Conservation (phyloP, 106 monocot genomes). For the Dendrobium chrysotoxum region DNA sequence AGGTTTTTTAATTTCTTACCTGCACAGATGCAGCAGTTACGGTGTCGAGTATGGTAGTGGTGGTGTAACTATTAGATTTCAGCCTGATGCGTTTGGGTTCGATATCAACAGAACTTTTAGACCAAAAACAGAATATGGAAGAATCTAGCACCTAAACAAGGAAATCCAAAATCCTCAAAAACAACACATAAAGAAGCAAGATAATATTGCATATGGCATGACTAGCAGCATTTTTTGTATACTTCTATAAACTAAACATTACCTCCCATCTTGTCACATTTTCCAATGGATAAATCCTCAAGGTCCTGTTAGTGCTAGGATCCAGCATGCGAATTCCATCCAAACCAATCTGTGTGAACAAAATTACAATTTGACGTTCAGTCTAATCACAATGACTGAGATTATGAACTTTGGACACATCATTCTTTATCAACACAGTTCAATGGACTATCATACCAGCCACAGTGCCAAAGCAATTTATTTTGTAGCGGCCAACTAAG, state of each 20-base stretch:
- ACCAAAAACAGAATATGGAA: slow-evolving; percentile 83
- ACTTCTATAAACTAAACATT: slow-evolving; percentile 19
- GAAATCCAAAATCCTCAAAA: neutral
- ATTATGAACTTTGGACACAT: neutral
- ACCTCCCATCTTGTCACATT: slow-evolving; percentile 78
- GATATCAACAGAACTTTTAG: slow-evolving; percentile 83
- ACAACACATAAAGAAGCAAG: neutral
- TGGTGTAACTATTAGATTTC: slow-evolving; percentile 90
- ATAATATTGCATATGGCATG: neutral
- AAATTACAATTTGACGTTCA: neutral
- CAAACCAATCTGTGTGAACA: slow-evolving; percentile 61
- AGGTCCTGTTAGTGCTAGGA: slow-evolving; percentile 54
- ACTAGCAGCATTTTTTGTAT: neutral
- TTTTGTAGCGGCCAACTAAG: neutral
- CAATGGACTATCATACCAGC: neutral
- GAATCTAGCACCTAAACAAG: slow-evolving; percentile 58
- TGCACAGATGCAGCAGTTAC: slow-evolving; percentile 92
- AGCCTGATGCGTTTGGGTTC: slow-evolving; percentile 90
- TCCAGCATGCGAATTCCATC: slow-evolving; percentile 97
- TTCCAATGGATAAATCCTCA: slow-evolving; percentile 88
- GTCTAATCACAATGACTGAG: neutral
- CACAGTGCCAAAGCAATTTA: neutral
- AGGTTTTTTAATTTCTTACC: slow-evolving; percentile 21
- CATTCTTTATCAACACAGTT: neutral
- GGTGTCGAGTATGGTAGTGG: slow-evolving; percentile 84